Percentiles rank a stretch among this genome's conserved stretches.
phyloP scores from a whole-genome alignment of 139 green algal genomes.

The Mesotaenium endlicherianum region DNA sequence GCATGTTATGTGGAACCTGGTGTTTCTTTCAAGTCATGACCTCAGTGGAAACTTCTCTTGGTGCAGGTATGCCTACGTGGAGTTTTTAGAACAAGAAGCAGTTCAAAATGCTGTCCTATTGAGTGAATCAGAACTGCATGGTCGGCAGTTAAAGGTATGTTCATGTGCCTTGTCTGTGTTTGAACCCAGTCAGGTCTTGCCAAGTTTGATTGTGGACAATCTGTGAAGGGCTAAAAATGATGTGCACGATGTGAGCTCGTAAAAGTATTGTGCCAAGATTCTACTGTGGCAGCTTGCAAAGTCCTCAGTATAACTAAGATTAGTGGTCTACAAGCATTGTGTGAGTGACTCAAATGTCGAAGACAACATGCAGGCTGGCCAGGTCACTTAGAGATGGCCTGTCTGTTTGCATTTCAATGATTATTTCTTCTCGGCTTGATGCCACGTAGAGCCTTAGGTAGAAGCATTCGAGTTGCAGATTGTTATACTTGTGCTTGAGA shows the following conservation, averaged over 20 bases:
- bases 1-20: background rate
- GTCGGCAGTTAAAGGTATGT: conserved; percentile 76
- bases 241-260: background rate
- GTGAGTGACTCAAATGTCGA: too few relatives aligned
- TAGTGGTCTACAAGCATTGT: background rate
- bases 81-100: conserved; percentile 95
- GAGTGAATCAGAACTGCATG: conserved; percentile 74
- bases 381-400: too few relatives aligned
- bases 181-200: background rate
- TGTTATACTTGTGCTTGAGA: too few relatives aligned
- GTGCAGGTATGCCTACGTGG: conserved; percentile 92
- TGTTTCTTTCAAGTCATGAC: background rate
- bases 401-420: too few relatives aligned
- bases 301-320: background rate
- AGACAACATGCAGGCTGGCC: too few relatives aligned
- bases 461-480: too few relatives aligned
- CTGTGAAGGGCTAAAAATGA: background rate
- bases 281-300: background rate
- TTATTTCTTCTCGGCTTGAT: too few relatives aligned
- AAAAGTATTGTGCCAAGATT: background rate
- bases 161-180: background rate
- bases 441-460: too few relatives aligned
- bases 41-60: background rate
- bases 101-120: conserved; percentile 84
- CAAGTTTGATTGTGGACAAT: background rate